Evolutionary conservation across 1,284 basidiomycete species (phyloP).

Genomic region (Cryptococcus depauperatus): DNA sequence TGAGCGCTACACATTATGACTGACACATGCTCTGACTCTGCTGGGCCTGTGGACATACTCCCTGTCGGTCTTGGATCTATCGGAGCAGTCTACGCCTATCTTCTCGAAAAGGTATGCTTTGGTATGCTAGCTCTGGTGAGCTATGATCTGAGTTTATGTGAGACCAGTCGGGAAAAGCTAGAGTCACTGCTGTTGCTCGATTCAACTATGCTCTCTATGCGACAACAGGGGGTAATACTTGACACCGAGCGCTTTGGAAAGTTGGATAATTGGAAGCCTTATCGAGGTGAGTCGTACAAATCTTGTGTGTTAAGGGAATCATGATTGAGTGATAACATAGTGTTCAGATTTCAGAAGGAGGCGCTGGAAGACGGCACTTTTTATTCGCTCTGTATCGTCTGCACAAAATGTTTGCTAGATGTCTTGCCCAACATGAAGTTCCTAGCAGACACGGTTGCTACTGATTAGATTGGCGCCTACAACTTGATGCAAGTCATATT

Average conservation of each 20-base stretch:
- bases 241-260: conserved; percentile 56
- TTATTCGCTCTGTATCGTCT: conserved; percentile 61
- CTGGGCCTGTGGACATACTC: conserved; percentile 39
- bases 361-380: conserved; percentile 51
- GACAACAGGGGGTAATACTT: conserved; percentile 50
- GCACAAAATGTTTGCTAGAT: conserved; percentile 68
- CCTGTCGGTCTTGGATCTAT: conserved; percentile 50
- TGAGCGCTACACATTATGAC: too few species aligned
- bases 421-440: conserved; percentile 53
- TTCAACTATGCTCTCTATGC: conserved; percentile 60
- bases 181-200: conserved; percentile 66
- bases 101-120: conserved; percentile 50
- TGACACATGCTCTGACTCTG: too few species aligned
- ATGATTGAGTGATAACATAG: conserved; percentile 35
- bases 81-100: conserved; percentile 53
- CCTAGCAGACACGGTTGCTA: conserved; percentile 54
- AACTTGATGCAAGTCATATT: conserved; percentile 55
- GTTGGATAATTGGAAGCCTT: conserved; percentile 55
- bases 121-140: not conserved
- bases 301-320: not conserved
- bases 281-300: conserved; percentile 48
- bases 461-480: conserved; percentile 53
- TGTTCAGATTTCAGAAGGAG: conserved; percentile 54
- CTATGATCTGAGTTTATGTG: not conserved
- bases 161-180: conserved; percentile 50